Evolutionary conservation across 1,139 yeast species (phyloP), one percentile per base, ranked within the genome.

Genomic region (Saccharomyces hybrid): DNA sequence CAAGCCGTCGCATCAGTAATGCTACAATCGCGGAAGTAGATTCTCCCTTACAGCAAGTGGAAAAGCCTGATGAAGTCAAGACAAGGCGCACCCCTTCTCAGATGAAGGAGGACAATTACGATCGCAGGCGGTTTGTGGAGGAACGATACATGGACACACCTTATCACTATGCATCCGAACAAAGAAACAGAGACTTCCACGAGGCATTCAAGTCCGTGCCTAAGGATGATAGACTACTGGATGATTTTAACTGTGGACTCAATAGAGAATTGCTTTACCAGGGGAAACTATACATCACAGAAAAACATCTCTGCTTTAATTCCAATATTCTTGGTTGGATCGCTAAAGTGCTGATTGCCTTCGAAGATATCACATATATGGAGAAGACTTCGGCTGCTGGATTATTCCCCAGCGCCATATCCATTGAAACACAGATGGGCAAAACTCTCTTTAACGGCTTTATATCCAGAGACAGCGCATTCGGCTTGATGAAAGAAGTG

Each of bases 281-380:
- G 63, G 99, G 99, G 6, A 77, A 96, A 53, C 66, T 93, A 32
- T 95, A 89, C 67, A 80, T 95, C 2, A 83, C 96, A 25, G 96
- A 88, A 62, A 80, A 80, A 56, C 82, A 86, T 63, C 70, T 93
- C 2, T 89, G 97, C 67, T 95, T 95, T 75, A 86, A 89, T 64
- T 88, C 97, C n/a, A 89, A 89, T 64, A 77, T 93, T 49, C 75
- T 95, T 51, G 97, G 97, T 0, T 91, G 97, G 96, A 89, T 89
- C 2, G 89, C 97, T 7, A 88, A 80, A 60, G 72, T 90, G 48
- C 80, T 86, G 4, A 79, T 93, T 32, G 82, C 88, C 3, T 81
- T 86, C 64, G 81, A 79, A 51, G 96, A 89, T 56, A 81, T 93
- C 48, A 76, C 80, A 5, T 77, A 80, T 27, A 79, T 93, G 63